Conservation (phyloP, 2,329 filamentous ascomycete species). For the Aspergillus oerlinghausenensis region DNA sequence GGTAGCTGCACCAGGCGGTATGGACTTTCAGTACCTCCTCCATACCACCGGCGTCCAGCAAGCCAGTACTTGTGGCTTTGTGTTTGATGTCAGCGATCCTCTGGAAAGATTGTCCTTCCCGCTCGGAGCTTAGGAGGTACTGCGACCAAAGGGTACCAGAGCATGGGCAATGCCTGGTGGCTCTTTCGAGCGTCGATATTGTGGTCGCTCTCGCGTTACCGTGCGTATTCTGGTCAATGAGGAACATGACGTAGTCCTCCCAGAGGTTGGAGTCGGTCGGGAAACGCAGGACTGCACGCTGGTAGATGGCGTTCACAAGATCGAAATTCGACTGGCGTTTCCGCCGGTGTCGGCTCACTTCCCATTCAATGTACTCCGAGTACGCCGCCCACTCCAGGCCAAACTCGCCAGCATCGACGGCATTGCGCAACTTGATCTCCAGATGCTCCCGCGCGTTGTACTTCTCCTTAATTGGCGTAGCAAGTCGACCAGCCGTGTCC, state of each 20-base stretch:
- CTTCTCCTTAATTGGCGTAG: constrained; percentile 44
- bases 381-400: constrained; percentile 51
- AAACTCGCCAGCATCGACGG: constrained; percentile 49
- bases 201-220: constrained; percentile 45
- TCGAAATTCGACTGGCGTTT: constrained; percentile 51
- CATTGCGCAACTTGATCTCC: constrained; percentile 51
- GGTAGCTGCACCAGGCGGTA: constrained; percentile 88
- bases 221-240: constrained; percentile 52
- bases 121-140: constrained; percentile 79
- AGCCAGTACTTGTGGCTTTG: constrained; percentile 77
- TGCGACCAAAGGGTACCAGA: constrained; percentile 87
- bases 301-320: constrained; percentile 62
- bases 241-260: constrained; percentile 77
- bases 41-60: constrained; percentile 81
- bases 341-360: constrained; percentile 60
- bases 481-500: constrained; percentile 44
- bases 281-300: constrained; percentile 70
- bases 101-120: constrained; percentile 68
- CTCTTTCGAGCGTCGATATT: constrained; percentile 71
- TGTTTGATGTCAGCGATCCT: constrained; percentile 90
- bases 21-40: constrained; percentile 87
- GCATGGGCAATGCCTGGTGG: constrained; percentile 88
- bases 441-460: constrained; percentile 50
- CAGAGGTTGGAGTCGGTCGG: constrained; percentile 70
- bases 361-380: constrained; percentile 77